Evolutionary conservation across 176 grass and related monocot genomes (phyloP), one percentile per base, ranked within the genome.

Genomic region (Oryza meyeriana): DNA sequence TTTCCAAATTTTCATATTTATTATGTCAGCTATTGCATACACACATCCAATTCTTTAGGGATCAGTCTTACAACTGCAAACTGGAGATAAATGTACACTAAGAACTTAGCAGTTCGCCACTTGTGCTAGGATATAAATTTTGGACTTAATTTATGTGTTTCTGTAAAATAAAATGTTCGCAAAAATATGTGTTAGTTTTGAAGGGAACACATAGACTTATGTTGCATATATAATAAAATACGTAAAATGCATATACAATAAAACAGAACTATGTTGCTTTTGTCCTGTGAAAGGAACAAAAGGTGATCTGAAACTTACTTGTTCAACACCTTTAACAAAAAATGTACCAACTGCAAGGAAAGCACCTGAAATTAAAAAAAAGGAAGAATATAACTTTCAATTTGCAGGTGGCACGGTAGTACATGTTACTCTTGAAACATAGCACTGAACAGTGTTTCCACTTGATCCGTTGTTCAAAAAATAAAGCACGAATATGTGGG

Each of bases 321-420:
- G 91, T 58, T 94, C 66, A 78, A 40, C 91, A 86, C 82, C 76
- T 85, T 94, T 94, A n/a, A 94, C 36, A 14, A 94, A 52, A 66
- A 88, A 71, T 83, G 78, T 90, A 45, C 88, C 91, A 68, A 88
- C 3, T 11, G 78, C 72, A 40, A 66, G 75, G 26, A 68, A 30
- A 88, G 90, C 3, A 47, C 78, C 91, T 94, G 85, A 62, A 76
- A 66, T 58, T 31, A 47, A 55, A 13, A 29, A 26, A 63, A 39
- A 26, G 32, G 32, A 6, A 77, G 6, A 64, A 24, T 6, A 5
- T 63, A 7, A 31, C 10, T n/a, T n/a, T 38, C 27, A 61, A 20
- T 31, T 79, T 34, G 7, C 4, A 64, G 16, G 25, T 20, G 44
- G 6, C 3, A 45, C 1, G 65, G 17, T 17, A 68, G 8, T 31